These are phyloP conservation scores for Candida berthetii DNA, from an alignment of 805 yeast species.

Conservation along the genomic window DNA sequence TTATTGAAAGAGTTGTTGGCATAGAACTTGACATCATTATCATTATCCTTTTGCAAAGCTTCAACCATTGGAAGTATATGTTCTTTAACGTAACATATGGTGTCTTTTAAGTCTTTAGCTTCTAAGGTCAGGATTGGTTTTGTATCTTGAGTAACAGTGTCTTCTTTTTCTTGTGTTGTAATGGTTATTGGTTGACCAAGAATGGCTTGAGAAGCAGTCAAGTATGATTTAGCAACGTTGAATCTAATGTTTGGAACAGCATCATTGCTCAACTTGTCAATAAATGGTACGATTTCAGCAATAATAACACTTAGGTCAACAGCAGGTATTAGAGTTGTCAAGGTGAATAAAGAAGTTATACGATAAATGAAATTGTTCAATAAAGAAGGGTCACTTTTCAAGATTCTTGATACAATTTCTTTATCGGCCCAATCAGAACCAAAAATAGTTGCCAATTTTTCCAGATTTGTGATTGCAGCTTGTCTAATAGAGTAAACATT, in stretches of 20 bases:
- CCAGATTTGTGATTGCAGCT: slow-evolving; percentile 86
- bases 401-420: slow-evolving; percentile 74
- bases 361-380: slow-evolving; percentile 78
- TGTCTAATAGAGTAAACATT: slow-evolving; percentile 93
- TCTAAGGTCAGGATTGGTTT: slow-evolving; percentile 6
- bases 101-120: slow-evolving; percentile 6
- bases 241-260: slow-evolving; percentile 93
- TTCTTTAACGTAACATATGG: slow-evolving; percentile 32
- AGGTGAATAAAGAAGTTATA: slow-evolving; percentile 83
- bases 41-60: slow-evolving; percentile 62
- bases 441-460: slow-evolving; percentile 75
- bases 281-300: slow-evolving; percentile 70
- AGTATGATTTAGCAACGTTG: slow-evolving; percentile 85
- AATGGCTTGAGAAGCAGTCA: slow-evolving; percentile 51
- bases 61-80: slow-evolving; percentile 63
- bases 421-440: slow-evolving; percentile 91
- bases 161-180: slow-evolving; percentile 9
- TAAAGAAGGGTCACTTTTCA: slow-evolving; percentile 35
- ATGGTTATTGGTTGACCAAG: slow-evolving; percentile 14
- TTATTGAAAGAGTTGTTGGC: slow-evolving; percentile 57
- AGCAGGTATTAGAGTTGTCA: slow-evolving; percentile 76
- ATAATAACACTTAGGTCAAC: slow-evolving; percentile 51
- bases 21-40: slow-evolving; percentile 85
- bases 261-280: slow-evolving; percentile 66
- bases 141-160: slow-evolving; percentile 16